Base-by-base conservation (phyloP, 805 yeast genomes). In the Lipomyces kockii region DNA sequence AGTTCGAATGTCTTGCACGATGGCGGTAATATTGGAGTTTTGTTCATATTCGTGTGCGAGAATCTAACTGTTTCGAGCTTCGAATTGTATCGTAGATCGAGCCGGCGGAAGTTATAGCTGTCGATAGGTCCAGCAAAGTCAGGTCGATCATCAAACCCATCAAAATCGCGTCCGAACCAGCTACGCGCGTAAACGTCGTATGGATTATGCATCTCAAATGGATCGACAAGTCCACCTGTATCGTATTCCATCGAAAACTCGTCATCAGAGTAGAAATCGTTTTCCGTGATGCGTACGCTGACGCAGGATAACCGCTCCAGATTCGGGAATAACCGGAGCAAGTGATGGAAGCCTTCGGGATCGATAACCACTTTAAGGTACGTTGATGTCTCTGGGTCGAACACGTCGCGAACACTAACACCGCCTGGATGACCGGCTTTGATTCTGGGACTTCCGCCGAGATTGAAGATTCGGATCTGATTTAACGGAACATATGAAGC, bases 1-100 rank as follows among this genome's bases (percentile, higher is more conserved):
- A 43, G 49, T n/a, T 43, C 49, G 49, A 43, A 43, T 17, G 49
- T 43, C 22, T 43, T 43, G 49, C 49, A 43, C 49, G 49, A 43
- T 5, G 49, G 49, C 49, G 49, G 49, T 8, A 43, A 43, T 43
- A 43, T 43, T n/a, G 49, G 49, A 8, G 49, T 43, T 43, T 43
- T 43, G 49, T 43, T 43, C 49, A 43, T 43, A 43, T 43, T 43
- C 20, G 49, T 43, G 22, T 43, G 49, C 20, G 49, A 43, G 22
- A 43, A 43, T n/a, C 49, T 43, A 2, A 43, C 49, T 3, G 49
- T 43, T n/a, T 43, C 49, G 49, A 43, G 49, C 22, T 43, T 43
- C 9, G 49, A n/a, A 43, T 43, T 43, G 49, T 43, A 25, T 3
- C 49, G 49, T n/a, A 43, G 49, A 43, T 43, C 49, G 49, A 43